A percentile compares a stretch with the other conserved stretches of the same genome.
Evolutionary conservation across 78 protist genomes (phyloP).

Genomic region (Monocercomonoides exilis): DNA sequence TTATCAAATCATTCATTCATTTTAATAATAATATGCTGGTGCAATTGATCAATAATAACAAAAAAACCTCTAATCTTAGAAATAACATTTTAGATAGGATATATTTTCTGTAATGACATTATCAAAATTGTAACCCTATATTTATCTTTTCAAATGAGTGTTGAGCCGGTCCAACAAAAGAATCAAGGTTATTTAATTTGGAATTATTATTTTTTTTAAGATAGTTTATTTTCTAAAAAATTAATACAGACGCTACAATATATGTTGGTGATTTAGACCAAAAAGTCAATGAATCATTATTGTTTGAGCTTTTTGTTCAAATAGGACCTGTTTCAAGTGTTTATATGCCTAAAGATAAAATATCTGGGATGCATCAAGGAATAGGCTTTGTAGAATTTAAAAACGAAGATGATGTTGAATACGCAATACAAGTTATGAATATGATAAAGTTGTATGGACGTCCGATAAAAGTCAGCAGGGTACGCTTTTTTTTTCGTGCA

Average conservation of each 20-base stretch:
- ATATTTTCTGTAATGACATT: no score
- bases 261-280: slow-evolving; percentile 84
- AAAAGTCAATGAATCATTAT: slow-evolving; percentile 69
- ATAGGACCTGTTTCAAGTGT: slow-evolving; percentile 84
- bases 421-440: slow-evolving; percentile 77
- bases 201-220: no score
- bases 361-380: slow-evolving; percentile 74
- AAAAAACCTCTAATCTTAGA: no score
- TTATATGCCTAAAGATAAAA: slow-evolving; percentile 87
- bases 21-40: no score
- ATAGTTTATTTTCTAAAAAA: no score
- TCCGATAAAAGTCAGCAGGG: slow-evolving; percentile 76
- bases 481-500: neutral
- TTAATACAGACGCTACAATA: slow-evolving; percentile 90
- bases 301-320: slow-evolving; percentile 91
- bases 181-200: no score
- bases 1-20: no score
- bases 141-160: no score
- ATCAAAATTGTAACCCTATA: no score
- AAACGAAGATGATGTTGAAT: slow-evolving; percentile 87
- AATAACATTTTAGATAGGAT: no score
- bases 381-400: slow-evolving; percentile 88
- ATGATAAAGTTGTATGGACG: slow-evolving; percentile 77
- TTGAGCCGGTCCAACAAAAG: no score
- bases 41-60: no score